Conservation (phyloP, 2,329 filamentous ascomycete species). For the Aspergillus phoenicis region DNA sequence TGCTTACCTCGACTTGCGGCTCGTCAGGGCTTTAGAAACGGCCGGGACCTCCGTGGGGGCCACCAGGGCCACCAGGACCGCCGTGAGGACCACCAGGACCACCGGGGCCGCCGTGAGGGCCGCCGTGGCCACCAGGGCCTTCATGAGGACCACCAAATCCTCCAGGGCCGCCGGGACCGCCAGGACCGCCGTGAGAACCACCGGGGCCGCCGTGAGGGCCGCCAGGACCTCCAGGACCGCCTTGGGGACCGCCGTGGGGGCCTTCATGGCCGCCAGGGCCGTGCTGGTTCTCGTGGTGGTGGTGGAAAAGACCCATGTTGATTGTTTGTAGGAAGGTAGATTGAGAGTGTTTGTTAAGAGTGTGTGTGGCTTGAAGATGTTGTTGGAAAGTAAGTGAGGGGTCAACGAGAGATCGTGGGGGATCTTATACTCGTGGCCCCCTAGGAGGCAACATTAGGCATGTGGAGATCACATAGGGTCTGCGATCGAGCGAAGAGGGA, state of each 20-base stretch:
- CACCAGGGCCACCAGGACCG: not conserved
- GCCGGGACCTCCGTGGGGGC: not conserved
- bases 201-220: not conserved
- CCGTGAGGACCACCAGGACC: not conserved
- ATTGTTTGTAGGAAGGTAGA: not conserved
- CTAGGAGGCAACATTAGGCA: not conserved
- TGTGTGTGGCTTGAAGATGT: not conserved
- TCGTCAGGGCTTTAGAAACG: not conserved
- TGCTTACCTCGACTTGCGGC: not conserved
- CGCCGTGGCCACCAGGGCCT: not conserved
- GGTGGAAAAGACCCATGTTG: slow-evolving; percentile 4
- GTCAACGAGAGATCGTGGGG: not conserved
- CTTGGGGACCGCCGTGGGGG: not conserved
- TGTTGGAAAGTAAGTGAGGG: not conserved
- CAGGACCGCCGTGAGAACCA: not conserved
- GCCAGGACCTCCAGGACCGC: not conserved
- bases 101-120: not conserved
- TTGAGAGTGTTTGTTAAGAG: not conserved
- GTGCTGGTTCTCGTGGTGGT: not conserved
- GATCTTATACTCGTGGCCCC: not conserved
- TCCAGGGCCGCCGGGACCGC: not conserved
- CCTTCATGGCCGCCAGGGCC: not conserved
- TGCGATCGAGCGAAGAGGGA: not conserved
- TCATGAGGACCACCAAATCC: not conserved
- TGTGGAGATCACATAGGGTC: not conserved